A percentile compares a stretch with the other conserved stretches of the same genome.
These are phyloP conservation scores for Huntiella abstrusa DNA, from an alignment of 2,329 filamentous ascomycete species.

Conservation along the genomic window DNA sequence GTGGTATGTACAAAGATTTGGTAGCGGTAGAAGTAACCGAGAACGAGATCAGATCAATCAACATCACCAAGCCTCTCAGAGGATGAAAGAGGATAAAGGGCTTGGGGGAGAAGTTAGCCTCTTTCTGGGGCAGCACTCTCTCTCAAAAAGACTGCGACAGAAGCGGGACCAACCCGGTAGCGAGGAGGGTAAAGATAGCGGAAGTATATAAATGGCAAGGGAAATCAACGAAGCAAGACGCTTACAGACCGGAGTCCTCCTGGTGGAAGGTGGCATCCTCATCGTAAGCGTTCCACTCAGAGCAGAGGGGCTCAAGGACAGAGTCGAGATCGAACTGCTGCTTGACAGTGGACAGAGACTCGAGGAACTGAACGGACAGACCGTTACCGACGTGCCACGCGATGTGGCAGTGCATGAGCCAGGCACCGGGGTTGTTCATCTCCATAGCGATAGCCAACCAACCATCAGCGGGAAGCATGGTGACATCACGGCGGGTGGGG, in stretches of 20 bases:
- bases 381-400: conserved; percentile 37
- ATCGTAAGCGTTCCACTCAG: conserved; percentile 11
- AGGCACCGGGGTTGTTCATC: conserved; percentile 31
- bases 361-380: conserved; percentile 31
- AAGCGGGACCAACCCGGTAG: too few relatives aligned
- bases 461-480: conserved; percentile 25
- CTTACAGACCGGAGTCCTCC: conserved; percentile 13
- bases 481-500: conserved; percentile 33
- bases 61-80: neutral
- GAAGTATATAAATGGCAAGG: neutral
- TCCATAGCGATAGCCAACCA: conserved; percentile 31
- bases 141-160: conserved; percentile 4
- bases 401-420: conserved; percentile 37
- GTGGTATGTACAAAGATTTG: conserved; percentile 4
- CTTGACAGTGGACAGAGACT: conserved; percentile 11
- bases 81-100: neutral
- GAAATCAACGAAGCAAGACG: neutral
- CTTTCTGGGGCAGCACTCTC: conserved; percentile 1
- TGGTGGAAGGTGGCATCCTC: conserved; percentile 10
- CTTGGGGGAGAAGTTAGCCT: neutral
- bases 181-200: too few relatives aligned
- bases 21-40: neutral
- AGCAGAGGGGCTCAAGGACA: conserved; percentile 10
- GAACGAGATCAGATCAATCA: neutral
- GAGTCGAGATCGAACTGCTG: conserved; percentile 8